Conservation (phyloP, 768 basidiomycete species). For the Rhodotorula taiwanensis region DNA sequence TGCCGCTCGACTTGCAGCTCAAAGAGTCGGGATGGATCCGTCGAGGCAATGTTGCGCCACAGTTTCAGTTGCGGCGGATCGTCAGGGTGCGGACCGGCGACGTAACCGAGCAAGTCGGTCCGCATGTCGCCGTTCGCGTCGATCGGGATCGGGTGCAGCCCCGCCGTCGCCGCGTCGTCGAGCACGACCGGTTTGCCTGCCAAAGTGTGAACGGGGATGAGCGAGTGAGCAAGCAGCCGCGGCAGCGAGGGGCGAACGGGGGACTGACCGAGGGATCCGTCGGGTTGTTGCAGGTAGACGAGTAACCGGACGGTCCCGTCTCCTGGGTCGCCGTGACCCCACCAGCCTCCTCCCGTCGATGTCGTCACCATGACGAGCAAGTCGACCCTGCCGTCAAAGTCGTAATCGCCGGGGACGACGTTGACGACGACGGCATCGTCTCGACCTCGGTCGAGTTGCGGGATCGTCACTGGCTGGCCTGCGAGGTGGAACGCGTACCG, state of each 20-base stretch:
- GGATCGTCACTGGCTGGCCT: slow-evolving; percentile 48
- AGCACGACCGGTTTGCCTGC: slow-evolving; percentile 18
- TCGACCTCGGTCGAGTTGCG: slow-evolving; percentile 38
- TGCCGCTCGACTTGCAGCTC: slow-evolving; percentile 62
- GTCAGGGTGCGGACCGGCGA: slow-evolving; percentile 49
- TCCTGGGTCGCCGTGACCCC: no score
- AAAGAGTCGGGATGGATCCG: slow-evolving; percentile 58
- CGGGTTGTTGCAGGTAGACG: slow-evolving; percentile 57
- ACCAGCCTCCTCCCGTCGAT: slow-evolving; percentile 49
- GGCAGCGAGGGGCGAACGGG: background rate
- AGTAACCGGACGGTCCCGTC: slow-evolving; percentile 55
- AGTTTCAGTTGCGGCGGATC: slow-evolving; percentile 53
- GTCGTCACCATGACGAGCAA: slow-evolving; percentile 77
- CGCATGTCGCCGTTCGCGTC: slow-evolving; percentile 83
- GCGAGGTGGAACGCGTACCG: slow-evolving; percentile 41
- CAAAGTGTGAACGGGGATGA: no score
- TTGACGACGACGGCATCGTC: slow-evolving; percentile 54
- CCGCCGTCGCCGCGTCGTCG: slow-evolving; percentile 59
- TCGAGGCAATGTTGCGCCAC: slow-evolving; percentile 82
- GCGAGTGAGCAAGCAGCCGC: no score
- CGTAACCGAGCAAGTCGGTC: slow-evolving; percentile 73
- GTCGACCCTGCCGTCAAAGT: slow-evolving; percentile 84
- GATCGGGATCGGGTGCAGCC: slow-evolving; percentile 74
- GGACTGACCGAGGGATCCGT: slow-evolving; percentile 42
- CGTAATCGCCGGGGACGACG: slow-evolving; percentile 86